phyloP scores from a whole-genome alignment of 2,329 filamentous ascomycete genomes.

The Ophiobolus disseminans region DNA sequence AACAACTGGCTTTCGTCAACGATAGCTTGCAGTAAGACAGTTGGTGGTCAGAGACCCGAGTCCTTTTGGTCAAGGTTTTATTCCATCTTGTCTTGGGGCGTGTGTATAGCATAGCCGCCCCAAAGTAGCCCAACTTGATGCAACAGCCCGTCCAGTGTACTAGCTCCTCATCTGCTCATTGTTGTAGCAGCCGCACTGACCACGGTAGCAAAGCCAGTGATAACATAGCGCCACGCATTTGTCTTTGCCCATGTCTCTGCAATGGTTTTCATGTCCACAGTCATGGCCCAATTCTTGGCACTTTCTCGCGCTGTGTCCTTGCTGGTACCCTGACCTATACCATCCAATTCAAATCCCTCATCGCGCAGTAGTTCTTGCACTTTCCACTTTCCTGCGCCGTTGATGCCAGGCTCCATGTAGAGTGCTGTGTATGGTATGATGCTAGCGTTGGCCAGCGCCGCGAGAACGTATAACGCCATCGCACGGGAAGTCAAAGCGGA shows the following conservation, averaged over 20 bases:
- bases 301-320: slow-evolving; percentile 20
- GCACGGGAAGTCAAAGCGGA: slow-evolving; percentile 4
- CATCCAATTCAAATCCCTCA: slow-evolving; percentile 24
- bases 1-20: too few species aligned
- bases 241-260: slow-evolving; percentile 22
- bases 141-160: too few species aligned
- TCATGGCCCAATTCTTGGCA: slow-evolving; percentile 26
- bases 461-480: slow-evolving; percentile 28
- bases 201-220: slow-evolving; percentile 22
- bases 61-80: too few species aligned
- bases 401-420: slow-evolving; percentile 50
- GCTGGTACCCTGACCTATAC: slow-evolving; percentile 15
- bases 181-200: slow-evolving; percentile 24
- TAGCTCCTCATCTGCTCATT: too few species aligned
- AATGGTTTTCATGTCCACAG: slow-evolving; percentile 28
- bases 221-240: slow-evolving; percentile 26
- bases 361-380: slow-evolving; percentile 41
- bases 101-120: too few species aligned
- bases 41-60: too few species aligned
- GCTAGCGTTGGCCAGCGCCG: slow-evolving; percentile 32
- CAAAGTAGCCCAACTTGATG: too few species aligned
- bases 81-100: too few species aligned
- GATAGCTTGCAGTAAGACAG: too few species aligned
- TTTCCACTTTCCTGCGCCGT: slow-evolving; percentile 51
- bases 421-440: slow-evolving; percentile 49